Percentiles rank a stretch among this genome's conserved stretches.
Conservation (phyloP, 768 basidiomycete species). For the Podaxis sp. region DNA sequence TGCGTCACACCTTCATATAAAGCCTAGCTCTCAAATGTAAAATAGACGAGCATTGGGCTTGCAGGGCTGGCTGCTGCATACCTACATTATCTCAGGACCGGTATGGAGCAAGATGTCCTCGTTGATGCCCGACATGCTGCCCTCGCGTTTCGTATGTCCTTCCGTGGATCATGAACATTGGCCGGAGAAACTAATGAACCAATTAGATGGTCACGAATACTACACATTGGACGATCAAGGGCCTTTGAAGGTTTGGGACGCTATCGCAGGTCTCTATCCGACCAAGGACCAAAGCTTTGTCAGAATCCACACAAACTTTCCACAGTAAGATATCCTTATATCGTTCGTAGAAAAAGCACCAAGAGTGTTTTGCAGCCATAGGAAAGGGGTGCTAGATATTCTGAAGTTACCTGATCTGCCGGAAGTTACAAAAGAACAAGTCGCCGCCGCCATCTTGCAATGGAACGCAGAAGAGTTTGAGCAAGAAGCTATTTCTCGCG, state of each 20-base stretch:
- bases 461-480: constrained; percentile 47
- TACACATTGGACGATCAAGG: constrained; percentile 39
- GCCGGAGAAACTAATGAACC: not conserved
- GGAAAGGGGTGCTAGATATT: constrained; percentile 44
- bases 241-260: constrained; percentile 37
- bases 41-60: constrained; percentile 43
- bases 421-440: constrained; percentile 27
- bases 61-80: constrained; percentile 41
- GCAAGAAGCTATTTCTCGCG: constrained; percentile 34
- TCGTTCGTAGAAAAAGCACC: not conserved
- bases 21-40: not conserved
- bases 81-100: no score
- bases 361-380: constrained; percentile 33
- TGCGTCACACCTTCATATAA: not conserved
- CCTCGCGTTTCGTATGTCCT: no score
- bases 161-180: not conserved
- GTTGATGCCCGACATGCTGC: no score
- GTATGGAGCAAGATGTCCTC: no score
- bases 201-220: constrained; percentile 45
- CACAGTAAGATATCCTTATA: constrained; percentile 38
- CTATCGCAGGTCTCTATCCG: constrained; percentile 46
- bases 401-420: constrained; percentile 30
- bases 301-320: constrained; percentile 61
- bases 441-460: constrained; percentile 31
- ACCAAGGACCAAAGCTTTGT: constrained; percentile 48